Base-by-base conservation (phyloP, 2,329 filamentous ascomycete species). In the Bipolaris oryzae region DNA sequence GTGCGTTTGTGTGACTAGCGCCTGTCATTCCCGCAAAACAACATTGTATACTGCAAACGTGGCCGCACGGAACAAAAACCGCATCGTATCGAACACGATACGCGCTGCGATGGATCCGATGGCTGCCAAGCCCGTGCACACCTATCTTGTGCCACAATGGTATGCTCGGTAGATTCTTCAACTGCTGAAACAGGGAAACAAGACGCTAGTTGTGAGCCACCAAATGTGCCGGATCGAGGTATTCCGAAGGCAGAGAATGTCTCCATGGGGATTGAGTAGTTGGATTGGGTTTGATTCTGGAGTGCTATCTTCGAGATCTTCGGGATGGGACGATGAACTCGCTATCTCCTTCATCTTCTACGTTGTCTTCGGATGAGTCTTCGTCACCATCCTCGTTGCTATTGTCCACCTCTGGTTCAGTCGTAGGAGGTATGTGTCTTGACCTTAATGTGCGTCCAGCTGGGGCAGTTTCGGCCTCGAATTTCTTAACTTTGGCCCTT, bases 401-500 rank as follows among this genome's bases (percentile, higher is more conserved):
- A 7, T 53, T 39, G 7, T 45, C 39, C 10, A 53, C n/a, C 5
- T 45, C 25, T 16, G 37, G 47, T 15, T n/a, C 21, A 42, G 23
- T 25, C 18, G 35, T 15, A 20, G 23, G 43, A 16, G 23, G 49
- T 9, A 42, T 33, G 31, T 41, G 44, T 25, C 48, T 33, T n/a
- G 45, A 34, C 18, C 35, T 51, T 38, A 39, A 53, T 62, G 60
- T 50, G 67, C 61, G 63, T 9, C 63, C 57, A 23, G 63, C 49
- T 50, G 34, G 31, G 20, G 15, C 34, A 35, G 73, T 68, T 38
- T 69, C 68, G 25, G 28, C 11, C 7, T 61, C 58, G 1, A 61
- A 31, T 48, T 59, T 70, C 65, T 72, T 78, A 2, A 80, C 74
- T 57, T 78, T 80, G 3, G 78, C 66, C 42, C 71, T 69, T 15